Evolutionary conservation across 371 early-diverging fungal genomes (phyloP), one percentile per base, ranked within the genome.

Genomic region (Lichtheimia hyalospora): DNA sequence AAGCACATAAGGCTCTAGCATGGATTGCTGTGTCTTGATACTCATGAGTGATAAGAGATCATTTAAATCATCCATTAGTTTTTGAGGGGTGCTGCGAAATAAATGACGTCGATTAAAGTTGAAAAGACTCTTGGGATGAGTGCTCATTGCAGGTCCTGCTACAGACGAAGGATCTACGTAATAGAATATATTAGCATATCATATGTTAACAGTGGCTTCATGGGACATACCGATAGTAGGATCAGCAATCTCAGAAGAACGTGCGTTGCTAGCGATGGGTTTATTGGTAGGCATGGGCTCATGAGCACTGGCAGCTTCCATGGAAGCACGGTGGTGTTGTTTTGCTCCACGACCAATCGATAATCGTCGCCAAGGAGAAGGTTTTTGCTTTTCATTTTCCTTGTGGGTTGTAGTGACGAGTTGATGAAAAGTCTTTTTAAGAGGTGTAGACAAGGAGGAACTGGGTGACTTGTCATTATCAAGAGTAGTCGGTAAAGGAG

Each of bases 101-200:
- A 76, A 50, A 42, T 70, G 71, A 1, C 66, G 52, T 24, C 73
- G 69, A 48, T 68, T 73, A 18, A 76, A 73, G 34, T 73, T 66
- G 54, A 76, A 76, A 10, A 70, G 23, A 13, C 66, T 70, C 49
- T 69, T 73, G 3, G 71, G 76, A 7, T 64, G 67, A 5, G 62
- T 49, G 10, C 65, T 57, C 49, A 64, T 13, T 10, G 46, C 34
- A 34, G 34, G 34, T 34, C 34, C 34, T 34, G 34, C 34, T 10
- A 34, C 34, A 34, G 34, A 34, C 6, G 34, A 34, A 10, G 34
- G 34, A 8, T 34, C 34, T 34, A 34, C 4, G 7, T 1, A 27
- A 27, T 7, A 27, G 3, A 7, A 27, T 27, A 1, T 3, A 27
- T 27, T 3, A 27, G 27, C 7, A 27, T 2, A 27, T n/a, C 27